Evolutionary conservation across 2,329 filamentous ascomycete genomes (phyloP), one percentile per base, ranked within the genome.

Genomic region (Dendryphion nanum): DNA sequence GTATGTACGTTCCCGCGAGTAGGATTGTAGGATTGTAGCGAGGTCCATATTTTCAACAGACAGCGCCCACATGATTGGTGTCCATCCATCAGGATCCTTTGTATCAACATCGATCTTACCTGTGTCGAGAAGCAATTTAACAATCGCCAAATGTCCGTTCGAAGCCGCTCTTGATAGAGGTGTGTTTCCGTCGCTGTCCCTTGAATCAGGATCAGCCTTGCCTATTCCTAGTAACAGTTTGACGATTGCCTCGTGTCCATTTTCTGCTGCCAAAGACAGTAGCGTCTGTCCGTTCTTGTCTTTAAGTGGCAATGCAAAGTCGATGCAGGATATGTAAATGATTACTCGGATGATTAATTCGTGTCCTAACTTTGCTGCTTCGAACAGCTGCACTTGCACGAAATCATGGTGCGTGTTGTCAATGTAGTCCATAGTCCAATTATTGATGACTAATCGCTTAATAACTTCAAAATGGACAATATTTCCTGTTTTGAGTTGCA

Each of bases 191-290:
- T 29, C 5, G 7, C 15, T 4, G 16, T 36, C 21, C 34, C 30
- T 36, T 30, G 18, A 36, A 18, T 36, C 18, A 29, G 16, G 10
- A 16, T 36, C 15, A 30, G 20, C 34, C 24, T 12, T 24, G 23
- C 34, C 24, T 17, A 19, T 36, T 4, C 30, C 32, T n/a, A 23
- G 32, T 18, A 35, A 14, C 8, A 35, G 32, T 19, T 35, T 21
- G 14, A 23, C 32, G 12, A 35, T 15, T 21, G 20, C 19, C 10
- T 5, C 15, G 32, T 35, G 18, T 5, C 19, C 32, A 8, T 35
- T 35, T 17, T 21, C 5, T 21, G 8, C 32, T 23, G 32, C 32
- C 4, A 17, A 15, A 6, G 17, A 35, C 14, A 35, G 21, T 24
- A n/a, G 21, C 21, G 21, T 24, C 21, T 24, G 7, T 24, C 21